Conservation (phyloP, 2,329 filamentous ascomycete species). For the Calonectria henricotiae region DNA sequence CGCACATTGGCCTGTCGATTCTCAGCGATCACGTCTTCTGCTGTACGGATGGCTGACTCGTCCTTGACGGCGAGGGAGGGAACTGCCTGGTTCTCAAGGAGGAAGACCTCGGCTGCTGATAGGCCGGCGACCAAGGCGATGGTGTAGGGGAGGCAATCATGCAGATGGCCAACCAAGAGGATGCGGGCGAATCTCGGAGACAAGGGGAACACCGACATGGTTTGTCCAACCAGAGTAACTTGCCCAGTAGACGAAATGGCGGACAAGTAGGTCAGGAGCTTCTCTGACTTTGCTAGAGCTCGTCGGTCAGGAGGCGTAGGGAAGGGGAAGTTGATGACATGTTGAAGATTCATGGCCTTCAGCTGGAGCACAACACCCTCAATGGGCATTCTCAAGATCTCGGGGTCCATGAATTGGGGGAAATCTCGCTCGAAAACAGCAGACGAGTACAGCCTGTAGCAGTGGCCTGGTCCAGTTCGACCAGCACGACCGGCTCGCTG, state of each 20-base stretch:
- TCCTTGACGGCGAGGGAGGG: slow-evolving; percentile 68
- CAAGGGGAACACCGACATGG: slow-evolving; percentile 91
- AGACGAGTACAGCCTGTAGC: slow-evolving; percentile 94
- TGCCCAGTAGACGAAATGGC: slow-evolving; percentile 81
- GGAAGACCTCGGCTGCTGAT: slow-evolving; percentile 89
- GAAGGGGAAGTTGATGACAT: slow-evolving; percentile 95
- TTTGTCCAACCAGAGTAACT: slow-evolving; percentile 84
- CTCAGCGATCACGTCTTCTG: slow-evolving; percentile 81
- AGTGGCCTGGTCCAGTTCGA: slow-evolving; percentile 95
- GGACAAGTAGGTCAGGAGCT: slow-evolving; percentile 87
- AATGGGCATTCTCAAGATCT: slow-evolving; percentile 91
- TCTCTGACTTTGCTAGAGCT: slow-evolving; percentile 87
- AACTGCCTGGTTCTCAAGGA: slow-evolving; percentile 85
- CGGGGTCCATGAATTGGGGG: slow-evolving; percentile 86
- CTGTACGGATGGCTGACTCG: slow-evolving; percentile 70
- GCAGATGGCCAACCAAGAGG: slow-evolving; percentile 87
- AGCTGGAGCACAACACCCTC: slow-evolving; percentile 94
- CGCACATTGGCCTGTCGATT: slow-evolving; percentile 78
- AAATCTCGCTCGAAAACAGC: slow-evolving; percentile 95
- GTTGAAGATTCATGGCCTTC: slow-evolving; percentile 93
- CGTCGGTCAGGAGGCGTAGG: slow-evolving; percentile 88
- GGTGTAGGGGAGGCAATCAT: slow-evolving; percentile 87
- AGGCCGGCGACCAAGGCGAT: slow-evolving; percentile 91
- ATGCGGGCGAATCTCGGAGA: slow-evolving; percentile 94
- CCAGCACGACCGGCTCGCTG: slow-evolving; percentile 95